Percentiles rank a stretch among this genome's conserved stretches.
These are phyloP conservation scores for Stachybotrys elegans DNA, from an alignment of 2,329 filamentous ascomycete species.

Conservation along the genomic window DNA sequence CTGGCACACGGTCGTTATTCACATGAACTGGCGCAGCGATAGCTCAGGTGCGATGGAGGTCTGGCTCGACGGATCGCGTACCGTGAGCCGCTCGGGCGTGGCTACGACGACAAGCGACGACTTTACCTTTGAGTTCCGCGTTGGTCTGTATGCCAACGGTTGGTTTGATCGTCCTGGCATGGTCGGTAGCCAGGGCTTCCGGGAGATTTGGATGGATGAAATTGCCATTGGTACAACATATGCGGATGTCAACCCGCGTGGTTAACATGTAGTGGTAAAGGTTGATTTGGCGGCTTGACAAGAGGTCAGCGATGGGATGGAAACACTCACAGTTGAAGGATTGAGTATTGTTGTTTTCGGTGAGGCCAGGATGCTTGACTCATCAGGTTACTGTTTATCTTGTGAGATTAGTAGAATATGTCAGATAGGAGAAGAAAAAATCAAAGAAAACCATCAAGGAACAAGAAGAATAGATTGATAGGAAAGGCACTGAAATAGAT, in stretches of 20 bases:
- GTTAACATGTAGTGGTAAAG: too few relatives aligned
- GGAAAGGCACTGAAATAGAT: too few relatives aligned
- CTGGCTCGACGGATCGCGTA: conserved; percentile 41
- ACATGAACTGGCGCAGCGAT: conserved; percentile 39
- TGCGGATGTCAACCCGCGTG: conserved; percentile 18
- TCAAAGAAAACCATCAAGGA: too few relatives aligned
- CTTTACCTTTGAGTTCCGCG: conserved; percentile 37
- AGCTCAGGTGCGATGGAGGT: conserved; percentile 37
- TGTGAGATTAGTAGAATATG: too few relatives aligned
- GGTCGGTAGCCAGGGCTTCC: conserved; percentile 33
- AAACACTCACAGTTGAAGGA: too few relatives aligned
- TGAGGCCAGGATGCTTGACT: too few relatives aligned
- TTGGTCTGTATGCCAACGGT: conserved; percentile 45
- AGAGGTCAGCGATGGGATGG: too few relatives aligned
- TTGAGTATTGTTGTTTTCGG: too few relatives aligned
- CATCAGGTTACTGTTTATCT: too few relatives aligned
- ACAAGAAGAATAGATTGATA: too few relatives aligned
- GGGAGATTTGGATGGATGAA: conserved; percentile 47
- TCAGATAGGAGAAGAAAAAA: too few relatives aligned
- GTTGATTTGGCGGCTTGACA: too few relatives aligned
- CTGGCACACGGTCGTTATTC: conserved; percentile 43
- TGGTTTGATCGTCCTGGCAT: conserved; percentile 39
- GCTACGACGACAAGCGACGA: conserved; percentile 41
- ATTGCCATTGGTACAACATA: conserved; percentile 36
- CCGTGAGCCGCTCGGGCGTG: conserved; percentile 32